phyloP scores from a whole-genome alignment of 129 eudicot species.

The Glebionis coronaria region DNA sequence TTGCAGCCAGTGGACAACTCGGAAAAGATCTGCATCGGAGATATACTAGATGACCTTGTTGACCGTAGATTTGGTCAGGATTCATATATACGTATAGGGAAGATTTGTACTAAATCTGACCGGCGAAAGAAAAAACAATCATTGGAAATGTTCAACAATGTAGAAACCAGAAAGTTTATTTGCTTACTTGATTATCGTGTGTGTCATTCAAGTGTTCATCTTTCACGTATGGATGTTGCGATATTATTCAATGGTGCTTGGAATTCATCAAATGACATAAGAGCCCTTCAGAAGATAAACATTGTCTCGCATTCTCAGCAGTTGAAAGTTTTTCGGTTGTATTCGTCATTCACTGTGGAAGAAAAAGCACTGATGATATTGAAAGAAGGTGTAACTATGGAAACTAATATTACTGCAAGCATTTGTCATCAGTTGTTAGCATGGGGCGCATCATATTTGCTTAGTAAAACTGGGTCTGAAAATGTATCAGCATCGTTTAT shows the following conservation, averaged over 20 bases:
- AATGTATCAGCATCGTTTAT: conserved; percentile 16
- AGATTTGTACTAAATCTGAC: conserved; percentile 8
- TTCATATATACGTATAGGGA: conserved; percentile 45
- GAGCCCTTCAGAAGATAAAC: conserved; percentile 49
- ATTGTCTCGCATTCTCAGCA: conserved; percentile 36
- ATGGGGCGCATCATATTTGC: conserved; percentile 59
- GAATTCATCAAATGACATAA: conserved; percentile 58
- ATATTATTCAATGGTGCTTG: conserved; percentile 63
- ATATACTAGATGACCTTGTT: conserved; percentile 67
- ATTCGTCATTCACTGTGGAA: conserved; percentile 63
- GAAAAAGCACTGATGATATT: conserved; percentile 54
- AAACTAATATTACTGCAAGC: conserved; percentile 17
- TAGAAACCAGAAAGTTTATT: conserved; percentile 32
- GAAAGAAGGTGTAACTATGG: conserved; percentile 44
- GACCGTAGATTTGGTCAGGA: conserved; percentile 54
- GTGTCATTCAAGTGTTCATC: conserved; percentile 39
- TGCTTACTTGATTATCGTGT: conserved; percentile 54
- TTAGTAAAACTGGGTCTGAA: conserved; percentile 27
- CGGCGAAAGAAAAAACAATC: conserved; percentile 30
- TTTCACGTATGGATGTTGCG: conserved; percentile 45
- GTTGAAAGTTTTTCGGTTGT: conserved; percentile 53
- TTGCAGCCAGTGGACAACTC: conserved; percentile 43
- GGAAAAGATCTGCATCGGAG: conserved; percentile 48
- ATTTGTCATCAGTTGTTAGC: conserved; percentile 43
- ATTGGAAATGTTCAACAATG: conserved; percentile 36